Evolutionary conservation across 208 protist species (phyloP), one percentile per base, ranked within the genome.

Genomic region (Angomonas ambiguus): DNA sequence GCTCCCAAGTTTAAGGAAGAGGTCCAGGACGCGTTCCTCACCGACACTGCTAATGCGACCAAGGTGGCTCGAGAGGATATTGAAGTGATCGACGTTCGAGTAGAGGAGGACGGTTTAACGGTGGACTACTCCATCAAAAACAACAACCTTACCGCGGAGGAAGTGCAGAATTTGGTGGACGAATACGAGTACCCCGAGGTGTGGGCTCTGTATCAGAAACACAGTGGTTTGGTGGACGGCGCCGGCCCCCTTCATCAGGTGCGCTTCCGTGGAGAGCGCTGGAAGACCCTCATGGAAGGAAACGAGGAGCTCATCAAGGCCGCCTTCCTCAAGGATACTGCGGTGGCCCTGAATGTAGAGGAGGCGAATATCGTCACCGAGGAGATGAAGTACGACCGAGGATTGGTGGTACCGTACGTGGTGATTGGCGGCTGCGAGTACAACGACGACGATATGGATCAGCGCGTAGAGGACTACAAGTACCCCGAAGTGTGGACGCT

Each of bases 111-210:
- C 51, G 80, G 77, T 48, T 73, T 91, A 20, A 78, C 71, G 11
- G 69, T 88, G 32, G 53, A 62, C 22, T 91, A 83, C 69, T 74
- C 62, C 11, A 64, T 86, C 34, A 3, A 38, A 2, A 62, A 60
- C 48, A 74, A 59, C 63, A 49, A 51, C 24, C 48, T 79, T 31
- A 62, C 63, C 48, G 67, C 71, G 42, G 72, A 78, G 51, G 76
- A 79, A 51, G 74, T 88, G 20, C 71, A 86, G 62, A 64, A 67
- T 38, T 62, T 62, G 24, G 65, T 75, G 16, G 70, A 80, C 51
- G 51, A 74, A 59, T 86, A 80, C 57, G 51, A 71, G 35, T 91
- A 82, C 66, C 80, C 80, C 51, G 57, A 78, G 61, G 80, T 62
- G 56, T 86, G 77, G 77, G 59, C 69, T 1, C 67, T 88, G 27